phyloP scores from a whole-genome alignment of 192 early-diverging fungal genomes.

The Coemansia sp. region DNA sequence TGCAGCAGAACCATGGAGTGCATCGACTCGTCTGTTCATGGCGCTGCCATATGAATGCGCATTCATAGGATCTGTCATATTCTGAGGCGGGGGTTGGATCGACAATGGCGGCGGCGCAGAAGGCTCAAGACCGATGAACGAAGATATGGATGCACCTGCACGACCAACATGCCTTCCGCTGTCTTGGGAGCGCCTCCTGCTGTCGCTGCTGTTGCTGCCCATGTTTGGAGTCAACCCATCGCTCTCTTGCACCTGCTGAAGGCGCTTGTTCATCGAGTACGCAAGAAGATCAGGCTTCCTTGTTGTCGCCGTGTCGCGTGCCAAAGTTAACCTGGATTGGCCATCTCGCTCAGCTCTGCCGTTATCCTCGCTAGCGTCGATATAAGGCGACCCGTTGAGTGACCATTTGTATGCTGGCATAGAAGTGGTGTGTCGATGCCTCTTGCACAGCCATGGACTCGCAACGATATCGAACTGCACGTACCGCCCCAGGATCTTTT shows the following conservation, averaged over 20 bases:
- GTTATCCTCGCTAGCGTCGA: not conserved
- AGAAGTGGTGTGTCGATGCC: slow-evolving; percentile 18
- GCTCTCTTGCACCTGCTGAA: slow-evolving; percentile 28
- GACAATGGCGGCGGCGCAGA: not conserved
- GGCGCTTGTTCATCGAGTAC: slow-evolving; percentile 15
- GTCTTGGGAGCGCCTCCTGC: slow-evolving; percentile 13
- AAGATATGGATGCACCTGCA: slow-evolving; percentile 26
- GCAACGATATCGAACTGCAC: slow-evolving; percentile 34
- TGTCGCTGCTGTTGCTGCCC: slow-evolving; percentile 12
- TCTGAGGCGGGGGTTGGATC: not conserved
- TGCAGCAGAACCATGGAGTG: not conserved
- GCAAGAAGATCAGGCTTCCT: not conserved
- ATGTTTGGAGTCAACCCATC: slow-evolving; percentile 4
- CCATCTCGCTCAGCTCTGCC: slow-evolving; percentile 1
- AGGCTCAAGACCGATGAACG: not conserved
- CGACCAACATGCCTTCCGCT: slow-evolving; percentile 7
- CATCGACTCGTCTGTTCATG: not conserved
- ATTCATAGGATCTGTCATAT: not conserved
- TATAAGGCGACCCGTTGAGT: slow-evolving; percentile 2
- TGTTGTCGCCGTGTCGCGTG: not conserved
- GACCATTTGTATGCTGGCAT: slow-evolving; percentile 30
- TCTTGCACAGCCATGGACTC: slow-evolving; percentile 44
- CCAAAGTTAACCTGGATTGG: not conserved
- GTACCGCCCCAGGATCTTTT: slow-evolving; percentile 40
- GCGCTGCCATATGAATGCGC: slow-evolving; percentile 1